A percentile compares a stretch with the other conserved stretches of the same genome.
Conservation (phyloP, 169 alveolate genomes). For the Eimeria acervulina region DNA sequence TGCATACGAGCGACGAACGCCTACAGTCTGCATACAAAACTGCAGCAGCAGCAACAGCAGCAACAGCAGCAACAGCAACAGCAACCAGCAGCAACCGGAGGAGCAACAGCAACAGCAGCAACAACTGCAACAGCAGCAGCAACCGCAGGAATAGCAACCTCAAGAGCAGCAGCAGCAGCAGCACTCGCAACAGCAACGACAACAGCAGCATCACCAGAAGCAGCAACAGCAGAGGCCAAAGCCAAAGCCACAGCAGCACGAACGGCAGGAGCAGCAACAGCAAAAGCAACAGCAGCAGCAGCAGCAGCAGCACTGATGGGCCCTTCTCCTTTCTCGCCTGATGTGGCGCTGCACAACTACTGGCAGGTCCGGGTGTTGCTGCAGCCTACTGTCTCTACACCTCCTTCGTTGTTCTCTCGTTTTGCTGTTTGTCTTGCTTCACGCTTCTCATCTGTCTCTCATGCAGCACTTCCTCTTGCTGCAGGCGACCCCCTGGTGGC, state of each 20-base stretch:
- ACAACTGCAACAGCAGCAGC: not conserved
- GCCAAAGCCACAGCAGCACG: no score
- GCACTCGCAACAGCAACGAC: no score
- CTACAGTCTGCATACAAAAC: no score
- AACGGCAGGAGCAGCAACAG: no score
- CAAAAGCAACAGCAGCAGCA: conserved; percentile 55
- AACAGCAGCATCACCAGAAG: no score
- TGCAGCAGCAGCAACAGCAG: conserved; percentile 10
- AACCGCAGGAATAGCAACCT: not conserved
- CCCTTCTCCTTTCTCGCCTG: conserved; percentile 42
- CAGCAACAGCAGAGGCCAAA: no score
- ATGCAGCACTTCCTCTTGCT: not conserved
- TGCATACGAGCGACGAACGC: no score
- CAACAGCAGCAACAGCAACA: not conserved
- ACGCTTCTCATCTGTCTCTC: conserved; percentile 37
- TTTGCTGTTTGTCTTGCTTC: conserved; percentile 3
- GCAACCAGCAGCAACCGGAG: no score
- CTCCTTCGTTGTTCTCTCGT: conserved; percentile 27
- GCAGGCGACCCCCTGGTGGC: conserved; percentile 26
- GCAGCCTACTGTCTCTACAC: conserved; percentile 49
- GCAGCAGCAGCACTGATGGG: not conserved
- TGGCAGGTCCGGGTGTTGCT: conserved; percentile 59
- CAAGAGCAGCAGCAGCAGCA: conserved; percentile 21
- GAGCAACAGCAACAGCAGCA: not conserved
- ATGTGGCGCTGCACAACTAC: conserved; percentile 30